These are phyloP conservation scores for Fomitopsis betulina DNA, from an alignment of 1,284 basidiomycete genomes.

Conservation along the genomic window DNA sequence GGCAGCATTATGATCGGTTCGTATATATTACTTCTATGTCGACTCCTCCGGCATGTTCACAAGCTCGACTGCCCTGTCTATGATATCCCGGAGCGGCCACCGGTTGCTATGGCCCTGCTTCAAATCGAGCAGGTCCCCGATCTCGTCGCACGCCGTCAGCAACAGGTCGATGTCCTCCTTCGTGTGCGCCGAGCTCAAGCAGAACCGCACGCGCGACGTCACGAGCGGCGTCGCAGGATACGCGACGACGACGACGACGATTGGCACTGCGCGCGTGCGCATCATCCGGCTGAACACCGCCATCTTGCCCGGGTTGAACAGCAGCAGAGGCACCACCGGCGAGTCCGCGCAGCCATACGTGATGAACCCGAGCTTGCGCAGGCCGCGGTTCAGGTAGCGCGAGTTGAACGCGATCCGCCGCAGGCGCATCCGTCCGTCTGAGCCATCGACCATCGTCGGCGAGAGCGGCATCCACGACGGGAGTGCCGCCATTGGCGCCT, in stretches of 20 bases:
- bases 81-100: slow-evolving; percentile 82
- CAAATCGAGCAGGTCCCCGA: slow-evolving; percentile 85
- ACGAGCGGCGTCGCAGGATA: slow-evolving; percentile 94
- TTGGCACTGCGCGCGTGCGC: slow-evolving; percentile 76
- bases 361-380: slow-evolving; percentile 95
- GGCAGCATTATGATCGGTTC: neutral
- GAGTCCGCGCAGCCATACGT: slow-evolving; percentile 90
- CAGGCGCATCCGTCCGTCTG: slow-evolving; percentile 80
- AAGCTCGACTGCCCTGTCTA: slow-evolving; percentile 72
- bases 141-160: slow-evolving; percentile 87
- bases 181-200: slow-evolving; percentile 91
- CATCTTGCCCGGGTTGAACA: slow-evolving; percentile 96
- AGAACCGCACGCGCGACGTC: slow-evolving; percentile 90
- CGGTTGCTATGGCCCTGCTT: slow-evolving; percentile 75
- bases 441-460: slow-evolving; percentile 66
- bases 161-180: slow-evolving; percentile 94
- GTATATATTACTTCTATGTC: neutral
- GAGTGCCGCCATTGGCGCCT: slow-evolving; percentile 54
- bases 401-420: slow-evolving; percentile 93
- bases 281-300: slow-evolving; percentile 85
- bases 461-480: slow-evolving; percentile 76
- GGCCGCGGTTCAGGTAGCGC: slow-evolving; percentile 84
- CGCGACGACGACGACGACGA: slow-evolving; percentile 86
- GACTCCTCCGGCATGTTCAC: slow-evolving; percentile 41
- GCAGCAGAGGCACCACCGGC: slow-evolving; percentile 89